These are phyloP conservation scores for Malus asiatica DNA, from an alignment of 306 rosid genomes.

Conservation along the genomic window DNA sequence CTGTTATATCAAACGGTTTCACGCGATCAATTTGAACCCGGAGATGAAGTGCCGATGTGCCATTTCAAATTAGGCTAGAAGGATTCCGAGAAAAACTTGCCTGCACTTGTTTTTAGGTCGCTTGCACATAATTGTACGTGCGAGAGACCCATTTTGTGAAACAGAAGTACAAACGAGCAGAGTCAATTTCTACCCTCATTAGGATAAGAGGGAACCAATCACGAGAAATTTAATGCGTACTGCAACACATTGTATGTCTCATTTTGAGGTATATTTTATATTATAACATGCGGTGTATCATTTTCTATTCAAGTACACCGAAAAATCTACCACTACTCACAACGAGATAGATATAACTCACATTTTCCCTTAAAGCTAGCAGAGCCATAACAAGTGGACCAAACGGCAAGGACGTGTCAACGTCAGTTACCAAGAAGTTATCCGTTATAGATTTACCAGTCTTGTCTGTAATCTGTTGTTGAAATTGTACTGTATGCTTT, in stretches of 20 bases:
- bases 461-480: neutral
- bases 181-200: too few species aligned
- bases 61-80: neutral
- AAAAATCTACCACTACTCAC: too few species aligned
- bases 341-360: neutral
- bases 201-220: too few species aligned
- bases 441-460: neutral
- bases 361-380: too few species aligned
- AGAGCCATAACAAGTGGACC: neutral
- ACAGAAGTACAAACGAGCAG: too few species aligned
- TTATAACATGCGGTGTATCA: too few species aligned
- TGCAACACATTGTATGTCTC: too few species aligned
- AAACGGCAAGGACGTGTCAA: neutral
- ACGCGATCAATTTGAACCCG: neutral
- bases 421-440: neutral
- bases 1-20: neutral
- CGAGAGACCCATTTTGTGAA: too few species aligned
- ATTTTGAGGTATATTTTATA: too few species aligned
- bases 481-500: neutral
- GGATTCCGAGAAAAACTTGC: too few species aligned
- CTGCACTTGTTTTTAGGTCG: too few species aligned
- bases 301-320: rapidly evolving
- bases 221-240: too few species aligned
- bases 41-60: neutral
- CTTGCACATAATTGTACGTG: neutral